These are phyloP conservation scores for Blumeria hordei DNA, from an alignment of 2,329 filamentous ascomycete genomes.

Conservation along the genomic window DNA sequence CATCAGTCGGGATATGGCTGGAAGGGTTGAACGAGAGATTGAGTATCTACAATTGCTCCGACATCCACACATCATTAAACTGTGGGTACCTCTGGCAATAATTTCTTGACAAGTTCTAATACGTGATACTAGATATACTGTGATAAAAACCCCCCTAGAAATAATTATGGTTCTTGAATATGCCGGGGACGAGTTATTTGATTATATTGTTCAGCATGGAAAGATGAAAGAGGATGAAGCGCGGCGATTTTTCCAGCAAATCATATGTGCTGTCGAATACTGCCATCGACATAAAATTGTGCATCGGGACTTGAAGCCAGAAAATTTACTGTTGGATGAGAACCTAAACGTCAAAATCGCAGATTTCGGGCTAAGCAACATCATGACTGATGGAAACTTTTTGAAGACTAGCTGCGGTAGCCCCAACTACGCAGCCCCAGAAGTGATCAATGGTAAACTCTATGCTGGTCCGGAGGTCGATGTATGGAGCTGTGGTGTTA, in stretches of 20 bases:
- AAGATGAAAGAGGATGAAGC: slow-evolving; percentile 78
- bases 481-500: slow-evolving; percentile 92
- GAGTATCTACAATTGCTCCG: slow-evolving; percentile 88
- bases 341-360: slow-evolving; percentile 97
- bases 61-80: slow-evolving; percentile 96
- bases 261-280: slow-evolving; percentile 95
- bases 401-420: slow-evolving; percentile 96
- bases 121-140: slow-evolving; percentile 45
- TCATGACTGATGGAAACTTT: slow-evolving; percentile 99
- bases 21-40: slow-evolving; percentile 90
- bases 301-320: slow-evolving; percentile 88
- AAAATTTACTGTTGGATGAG: slow-evolving; percentile 86
- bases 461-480: slow-evolving; percentile 96
- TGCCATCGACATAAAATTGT: slow-evolving; percentile 98
- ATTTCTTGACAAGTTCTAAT: slow-evolving; percentile 6
- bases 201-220: slow-evolving; percentile 90
- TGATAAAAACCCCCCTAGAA: slow-evolving; percentile 81
- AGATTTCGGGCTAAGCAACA: slow-evolving; percentile 95
- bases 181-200: slow-evolving; percentile 86
- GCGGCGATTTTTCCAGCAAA: slow-evolving; percentile 97
- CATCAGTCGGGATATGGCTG: slow-evolving; percentile 93
- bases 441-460: slow-evolving; percentile 92
- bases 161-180: slow-evolving; percentile 99
- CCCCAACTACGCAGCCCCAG: slow-evolving; percentile 91
- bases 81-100: slow-evolving; percentile 29